Conservation (phyloP, 2,329 filamentous ascomycete species). For the Xylaria sp. region DNA sequence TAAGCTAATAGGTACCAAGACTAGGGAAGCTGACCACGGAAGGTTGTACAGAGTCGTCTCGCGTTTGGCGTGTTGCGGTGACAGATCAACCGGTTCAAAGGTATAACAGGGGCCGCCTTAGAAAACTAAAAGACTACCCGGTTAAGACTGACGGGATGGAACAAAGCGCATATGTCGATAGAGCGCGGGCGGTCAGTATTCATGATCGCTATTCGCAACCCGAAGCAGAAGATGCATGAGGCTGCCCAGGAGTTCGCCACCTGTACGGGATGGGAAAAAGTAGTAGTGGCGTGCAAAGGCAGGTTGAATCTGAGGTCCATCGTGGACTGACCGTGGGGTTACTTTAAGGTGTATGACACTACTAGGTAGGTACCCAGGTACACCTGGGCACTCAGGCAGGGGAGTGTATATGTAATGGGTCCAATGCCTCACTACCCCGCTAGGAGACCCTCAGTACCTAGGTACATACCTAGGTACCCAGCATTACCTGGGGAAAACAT, state of each 20-base stretch:
- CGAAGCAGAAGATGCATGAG: too few relatives aligned
- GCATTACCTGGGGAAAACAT: not conserved
- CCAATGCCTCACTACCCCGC: not conserved
- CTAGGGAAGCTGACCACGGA: not conserved
- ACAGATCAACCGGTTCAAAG: not conserved
- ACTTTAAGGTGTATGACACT: too few relatives aligned
- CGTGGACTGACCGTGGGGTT: too few relatives aligned
- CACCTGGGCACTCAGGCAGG: not conserved
- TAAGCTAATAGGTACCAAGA: not conserved
- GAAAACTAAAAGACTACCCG: not conserved
- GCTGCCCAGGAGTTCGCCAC: too few relatives aligned
- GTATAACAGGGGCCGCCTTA: not conserved
- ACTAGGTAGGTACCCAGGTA: not conserved
- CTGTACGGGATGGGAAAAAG: too few relatives aligned
- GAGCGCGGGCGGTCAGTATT: too few relatives aligned
- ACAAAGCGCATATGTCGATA: slow-evolving; percentile 1
- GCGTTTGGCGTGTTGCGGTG: not conserved
- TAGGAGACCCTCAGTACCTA: not conserved
- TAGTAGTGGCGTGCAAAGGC: too few relatives aligned
- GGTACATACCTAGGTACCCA: too few relatives aligned
- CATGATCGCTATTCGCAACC: too few relatives aligned
- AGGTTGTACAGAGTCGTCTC: not conserved
- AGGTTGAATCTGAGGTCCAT: too few relatives aligned
- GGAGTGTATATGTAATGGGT: too few relatives aligned
- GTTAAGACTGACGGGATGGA: not conserved